Evolutionary conservation across 2,329 filamentous ascomycete species (phyloP).

Genomic region (Paramyrothecium sp.): DNA sequence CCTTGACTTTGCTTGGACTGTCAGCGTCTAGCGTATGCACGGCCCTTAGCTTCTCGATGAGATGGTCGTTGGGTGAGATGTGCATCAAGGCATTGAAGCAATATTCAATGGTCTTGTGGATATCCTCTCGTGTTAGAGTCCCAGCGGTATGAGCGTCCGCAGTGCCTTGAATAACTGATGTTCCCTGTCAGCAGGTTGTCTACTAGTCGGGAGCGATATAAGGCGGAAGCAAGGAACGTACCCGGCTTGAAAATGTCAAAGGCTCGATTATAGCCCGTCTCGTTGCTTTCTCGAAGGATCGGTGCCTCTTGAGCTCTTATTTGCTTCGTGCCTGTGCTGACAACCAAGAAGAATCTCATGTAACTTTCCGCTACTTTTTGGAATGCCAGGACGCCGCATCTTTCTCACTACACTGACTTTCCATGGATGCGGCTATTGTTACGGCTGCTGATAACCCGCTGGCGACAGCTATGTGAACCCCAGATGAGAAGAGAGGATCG

Average conservation of each 20-base stretch:
- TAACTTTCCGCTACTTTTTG: conserved; percentile 44
- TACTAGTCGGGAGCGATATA: background rate
- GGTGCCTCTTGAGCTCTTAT: conserved; percentile 35
- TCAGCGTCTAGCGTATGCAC: background rate
- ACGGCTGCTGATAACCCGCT: conserved; percentile 43
- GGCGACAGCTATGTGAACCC: conserved; percentile 42
- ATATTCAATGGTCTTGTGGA: background rate
- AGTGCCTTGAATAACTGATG: background rate
- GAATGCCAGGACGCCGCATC: conserved; percentile 38
- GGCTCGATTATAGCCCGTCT: conserved; percentile 40
- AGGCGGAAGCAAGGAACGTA: background rate
- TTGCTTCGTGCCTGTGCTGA: conserved; percentile 29
- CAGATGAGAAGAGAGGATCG: conserved; percentile 47
- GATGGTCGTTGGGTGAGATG: background rate
- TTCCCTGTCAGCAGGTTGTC: background rate
- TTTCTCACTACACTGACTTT: conserved; percentile 35
- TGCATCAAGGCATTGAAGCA: background rate
- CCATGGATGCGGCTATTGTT: conserved; percentile 37
- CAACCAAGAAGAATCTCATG: conserved; percentile 39
- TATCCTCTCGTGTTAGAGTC: background rate
- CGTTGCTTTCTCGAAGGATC: conserved; percentile 38
- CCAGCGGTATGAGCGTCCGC: background rate
- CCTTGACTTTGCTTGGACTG: background rate
- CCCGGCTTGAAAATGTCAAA: conserved; percentile 20
- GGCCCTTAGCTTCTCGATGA: background rate